Conservation (phyloP, 2,329 filamentous ascomycete genomes). For the Diplodia seriata region DNA sequence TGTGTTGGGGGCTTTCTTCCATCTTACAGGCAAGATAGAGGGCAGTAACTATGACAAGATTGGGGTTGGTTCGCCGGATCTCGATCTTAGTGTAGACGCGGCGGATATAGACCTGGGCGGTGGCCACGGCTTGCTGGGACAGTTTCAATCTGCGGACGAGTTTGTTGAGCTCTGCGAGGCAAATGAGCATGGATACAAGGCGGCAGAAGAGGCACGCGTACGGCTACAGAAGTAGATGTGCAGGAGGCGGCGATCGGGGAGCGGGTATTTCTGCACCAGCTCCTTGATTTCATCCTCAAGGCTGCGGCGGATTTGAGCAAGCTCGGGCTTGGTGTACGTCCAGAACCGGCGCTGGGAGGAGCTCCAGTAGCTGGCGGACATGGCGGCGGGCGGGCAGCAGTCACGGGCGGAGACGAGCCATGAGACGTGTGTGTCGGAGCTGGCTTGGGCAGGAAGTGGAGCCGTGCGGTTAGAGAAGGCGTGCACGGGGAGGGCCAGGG, state of each 20-base stretch:
- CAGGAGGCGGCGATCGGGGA: slow-evolving; percentile 81
- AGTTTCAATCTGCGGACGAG: slow-evolving; percentile 83
- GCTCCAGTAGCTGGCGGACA: slow-evolving; percentile 97
- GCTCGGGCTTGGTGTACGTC: slow-evolving; percentile 85
- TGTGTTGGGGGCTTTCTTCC: slow-evolving; percentile 97
- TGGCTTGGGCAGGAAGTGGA: background rate
- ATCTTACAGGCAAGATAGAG: slow-evolving; percentile 97
- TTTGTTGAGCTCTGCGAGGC: slow-evolving; percentile 72
- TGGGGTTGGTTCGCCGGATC: slow-evolving; percentile 90
- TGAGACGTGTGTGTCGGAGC: background rate
- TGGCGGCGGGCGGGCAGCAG: slow-evolving; percentile 47
- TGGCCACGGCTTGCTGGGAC: slow-evolving; percentile 90
- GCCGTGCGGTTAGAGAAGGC: background rate
- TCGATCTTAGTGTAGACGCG: slow-evolving; percentile 92
- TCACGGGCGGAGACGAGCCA: slow-evolving; percentile 12
- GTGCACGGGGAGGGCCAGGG: background rate
- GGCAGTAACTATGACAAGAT: slow-evolving; percentile 89
- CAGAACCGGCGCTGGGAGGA: slow-evolving; percentile 90
- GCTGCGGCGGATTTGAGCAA: slow-evolving; percentile 75
- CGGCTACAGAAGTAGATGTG: slow-evolving; percentile 93
- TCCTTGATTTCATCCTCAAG: slow-evolving; percentile 78
- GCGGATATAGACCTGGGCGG: slow-evolving; percentile 92
- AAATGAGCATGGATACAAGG: slow-evolving; percentile 10
- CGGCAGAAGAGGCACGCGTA: slow-evolving; percentile 55
- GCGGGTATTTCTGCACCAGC: slow-evolving; percentile 77